Evolutionary conservation across 805 yeast species (phyloP).

Genomic region (Schwanniomyces vanrijiae): DNA sequence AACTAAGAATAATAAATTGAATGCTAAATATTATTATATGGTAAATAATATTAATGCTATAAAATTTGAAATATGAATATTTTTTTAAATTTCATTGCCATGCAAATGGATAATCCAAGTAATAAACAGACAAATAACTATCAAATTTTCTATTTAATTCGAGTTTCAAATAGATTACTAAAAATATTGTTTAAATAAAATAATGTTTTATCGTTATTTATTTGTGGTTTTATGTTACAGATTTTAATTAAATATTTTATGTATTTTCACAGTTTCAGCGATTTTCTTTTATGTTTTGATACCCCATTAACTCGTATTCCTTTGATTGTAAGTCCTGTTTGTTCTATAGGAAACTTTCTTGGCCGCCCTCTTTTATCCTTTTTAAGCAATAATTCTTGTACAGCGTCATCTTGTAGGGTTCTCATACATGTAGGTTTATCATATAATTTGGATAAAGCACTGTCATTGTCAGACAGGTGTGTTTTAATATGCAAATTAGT

Average conservation of each 20-base stretch:
- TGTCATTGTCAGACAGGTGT: not conserved
- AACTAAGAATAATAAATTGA: too few relatives aligned
- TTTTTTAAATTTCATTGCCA: too few relatives aligned
- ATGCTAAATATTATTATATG: too few relatives aligned
- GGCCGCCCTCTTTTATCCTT: slow-evolving; percentile 53
- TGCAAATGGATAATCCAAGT: too few relatives aligned
- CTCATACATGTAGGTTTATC: slow-evolving; percentile 31
- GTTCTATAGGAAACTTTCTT: slow-evolving; percentile 48
- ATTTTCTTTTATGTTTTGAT: slow-evolving; percentile 13
- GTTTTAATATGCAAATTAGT: not conserved
- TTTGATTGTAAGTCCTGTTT: slow-evolving; percentile 43
- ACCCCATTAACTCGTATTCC: slow-evolving; percentile 43
- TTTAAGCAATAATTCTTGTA: slow-evolving; percentile 33
- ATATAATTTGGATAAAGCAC: slow-evolving; percentile 17
- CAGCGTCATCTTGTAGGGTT: slow-evolving; percentile 31
- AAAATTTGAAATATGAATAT: too few relatives aligned
- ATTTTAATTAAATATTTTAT: not conserved
- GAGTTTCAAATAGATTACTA: too few relatives aligned
- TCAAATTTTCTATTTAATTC: too few relatives aligned
- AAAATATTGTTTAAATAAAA: too few relatives aligned
- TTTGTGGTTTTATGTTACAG: not conserved
- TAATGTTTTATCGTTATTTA: not conserved
- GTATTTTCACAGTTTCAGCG: not conserved
- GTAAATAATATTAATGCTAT: too few relatives aligned
- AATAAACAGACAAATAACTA: too few relatives aligned